phyloP scores from a whole-genome alignment of 73 alveolate genomes.

The Paramecium caudatum region DNA sequence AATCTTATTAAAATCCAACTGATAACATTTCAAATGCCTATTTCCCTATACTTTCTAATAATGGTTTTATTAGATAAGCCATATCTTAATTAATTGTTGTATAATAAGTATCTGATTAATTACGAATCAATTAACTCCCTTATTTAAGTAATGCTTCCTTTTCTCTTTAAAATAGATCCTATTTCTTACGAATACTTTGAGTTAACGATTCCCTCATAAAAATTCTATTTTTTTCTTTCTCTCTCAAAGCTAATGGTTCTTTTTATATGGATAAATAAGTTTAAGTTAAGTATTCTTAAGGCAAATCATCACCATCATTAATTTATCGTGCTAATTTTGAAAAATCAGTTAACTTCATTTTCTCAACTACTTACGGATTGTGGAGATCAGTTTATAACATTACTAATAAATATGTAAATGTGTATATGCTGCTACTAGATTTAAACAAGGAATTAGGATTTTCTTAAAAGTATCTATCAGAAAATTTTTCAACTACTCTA shows the following conservation, averaged over 20 bases:
- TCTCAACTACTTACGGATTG: conserved; percentile 73
- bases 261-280: conserved; percentile 47
- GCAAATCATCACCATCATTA: conserved; percentile 69
- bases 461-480: conserved; percentile 93
- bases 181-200: conserved; percentile 67
- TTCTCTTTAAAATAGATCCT: conserved; percentile 68
- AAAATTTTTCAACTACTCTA: conserved; percentile 96
- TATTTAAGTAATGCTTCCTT: conserved; percentile 62
- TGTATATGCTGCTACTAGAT: conserved; percentile 88
- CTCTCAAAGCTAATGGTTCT: conserved; percentile 69
- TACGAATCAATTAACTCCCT: conserved; percentile 65
- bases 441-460: conserved; percentile 87
- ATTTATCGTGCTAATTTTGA: conserved; percentile 61
- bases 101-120: conserved; percentile 17
- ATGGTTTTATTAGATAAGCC: conserved; percentile 65
- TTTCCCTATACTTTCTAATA: conserved; percentile 67
- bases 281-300: conserved; percentile 31
- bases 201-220: conserved; percentile 60
- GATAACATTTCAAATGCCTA: conserved; percentile 46
- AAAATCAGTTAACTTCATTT: conserved; percentile 72
- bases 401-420: conserved; percentile 62
- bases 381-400: conserved; percentile 75
- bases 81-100: conserved; percentile 36
- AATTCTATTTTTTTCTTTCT: conserved; percentile 53
- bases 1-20: neutral